phyloP scores from a whole-genome alignment of 129 eudicot species.

The Calendula officinalis region DNA sequence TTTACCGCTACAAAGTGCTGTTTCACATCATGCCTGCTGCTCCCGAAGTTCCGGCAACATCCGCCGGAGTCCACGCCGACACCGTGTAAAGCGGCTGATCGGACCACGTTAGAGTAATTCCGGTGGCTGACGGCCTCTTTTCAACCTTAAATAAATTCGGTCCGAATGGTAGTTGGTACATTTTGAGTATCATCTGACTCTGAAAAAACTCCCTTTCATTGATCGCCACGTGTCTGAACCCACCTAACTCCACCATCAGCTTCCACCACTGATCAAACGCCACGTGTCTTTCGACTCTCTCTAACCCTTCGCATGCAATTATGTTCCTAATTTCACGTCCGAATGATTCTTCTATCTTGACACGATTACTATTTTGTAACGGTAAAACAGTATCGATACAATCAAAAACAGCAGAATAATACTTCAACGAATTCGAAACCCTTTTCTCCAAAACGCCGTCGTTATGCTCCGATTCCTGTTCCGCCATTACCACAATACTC shows the following conservation, averaged over 20 bases:
- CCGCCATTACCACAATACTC: constrained; percentile 56
- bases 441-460: constrained; percentile 50
- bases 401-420: constrained; percentile 87
- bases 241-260: constrained; percentile 60
- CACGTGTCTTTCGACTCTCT: constrained; percentile 75
- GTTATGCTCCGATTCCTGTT: constrained; percentile 90
- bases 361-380: constrained; percentile 49
- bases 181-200: constrained; percentile 72
- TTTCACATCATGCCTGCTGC: constrained; percentile 14
- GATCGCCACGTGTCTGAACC: constrained; percentile 50
- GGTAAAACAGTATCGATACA: constrained; percentile 58
- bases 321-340: constrained; percentile 84
- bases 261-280: constrained; percentile 59
- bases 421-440: constrained; percentile 53
- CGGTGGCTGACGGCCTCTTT: constrained; percentile 38
- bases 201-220: constrained; percentile 72
- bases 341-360: constrained; percentile 74
- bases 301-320: constrained; percentile 86
- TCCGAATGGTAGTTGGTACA: constrained; percentile 46
- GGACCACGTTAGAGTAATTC: constrained; percentile 61
- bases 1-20: neutral
- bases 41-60: constrained; percentile 54
- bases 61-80: constrained; percentile 69
- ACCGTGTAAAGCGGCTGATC: constrained; percentile 88
- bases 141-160: constrained; percentile 40